phyloP scores from a whole-genome alignment of 176 grass and related monocot genomes.

The Thinopyrum elongatum region DNA sequence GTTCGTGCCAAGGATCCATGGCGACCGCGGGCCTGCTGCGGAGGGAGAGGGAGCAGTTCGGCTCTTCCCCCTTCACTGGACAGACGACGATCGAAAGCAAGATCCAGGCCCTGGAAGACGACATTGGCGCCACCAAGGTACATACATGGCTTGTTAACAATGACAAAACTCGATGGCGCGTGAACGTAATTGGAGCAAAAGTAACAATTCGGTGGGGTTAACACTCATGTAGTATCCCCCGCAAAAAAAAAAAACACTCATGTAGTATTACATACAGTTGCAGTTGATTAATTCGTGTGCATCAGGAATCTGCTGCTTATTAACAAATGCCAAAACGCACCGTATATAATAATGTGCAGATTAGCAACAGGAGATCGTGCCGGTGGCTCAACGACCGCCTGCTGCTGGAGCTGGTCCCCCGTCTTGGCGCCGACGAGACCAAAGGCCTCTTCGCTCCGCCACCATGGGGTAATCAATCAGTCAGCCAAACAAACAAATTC shows the following conservation, averaged over 20 bases:
- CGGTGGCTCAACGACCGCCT: background rate
- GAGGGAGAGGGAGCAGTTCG: background rate
- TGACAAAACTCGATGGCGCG: background rate
- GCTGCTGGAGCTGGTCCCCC: conserved; percentile 11
- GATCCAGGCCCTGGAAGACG: background rate
- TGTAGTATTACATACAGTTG: background rate
- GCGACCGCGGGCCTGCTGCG: background rate
- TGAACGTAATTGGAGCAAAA: background rate
- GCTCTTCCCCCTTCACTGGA: background rate
- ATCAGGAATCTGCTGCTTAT: background rate
- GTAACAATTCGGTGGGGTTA: background rate
- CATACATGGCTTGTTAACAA: background rate
- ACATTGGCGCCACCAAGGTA: conserved; percentile 1
- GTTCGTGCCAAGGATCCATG: background rate
- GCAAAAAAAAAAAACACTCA: no score
- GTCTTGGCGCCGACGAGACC: background rate
- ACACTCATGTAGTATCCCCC: background rate
- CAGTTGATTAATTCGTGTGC: background rate
- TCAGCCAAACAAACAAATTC: background rate
- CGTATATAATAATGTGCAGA: background rate
- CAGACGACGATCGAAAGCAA: background rate
- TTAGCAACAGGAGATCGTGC: background rate
- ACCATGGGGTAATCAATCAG: background rate
- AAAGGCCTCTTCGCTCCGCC: conserved; percentile 9
- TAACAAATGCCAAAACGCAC: background rate